Evolutionary conservation across 441 rosid genomes (phyloP), one percentile per base, ranked within the genome.

Genomic region (Hypseocharis bilobata): DNA sequence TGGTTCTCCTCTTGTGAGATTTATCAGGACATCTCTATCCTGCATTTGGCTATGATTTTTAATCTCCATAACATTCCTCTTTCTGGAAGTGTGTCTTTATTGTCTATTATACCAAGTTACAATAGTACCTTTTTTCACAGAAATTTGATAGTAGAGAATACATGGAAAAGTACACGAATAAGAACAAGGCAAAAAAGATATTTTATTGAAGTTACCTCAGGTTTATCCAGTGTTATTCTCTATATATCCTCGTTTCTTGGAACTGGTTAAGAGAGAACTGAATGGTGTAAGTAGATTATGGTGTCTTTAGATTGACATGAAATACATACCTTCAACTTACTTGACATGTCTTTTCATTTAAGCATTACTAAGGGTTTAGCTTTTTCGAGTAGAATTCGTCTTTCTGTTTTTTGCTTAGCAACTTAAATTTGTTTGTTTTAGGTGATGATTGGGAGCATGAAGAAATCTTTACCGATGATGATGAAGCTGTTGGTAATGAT

Each of bases 381-480:
- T 14, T 16, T 51, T 51, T 11, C 17, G 22, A n/a, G 25, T 51
- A 51, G 26, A 49, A 27, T 32, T 38, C 27, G 57, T 45, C 42
- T 11, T 4, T 44, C 30, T 27, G 13, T n/a, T 11, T 52, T 44
- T n/a, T n/a, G n/a, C n/a, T n/a, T 25, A 63, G 29, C 55, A 5
- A 34, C 47, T 25, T 51, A 40, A 4, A 28, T 69, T 75, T 64
- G n/a, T 68, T 72, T 62, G 57, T 66, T 42, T 25, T 74, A 91
- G 99, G 99, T 66, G 99, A 88, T 84, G 99, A 93, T 63, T 91
- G 99, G 96, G 99, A 93, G 83, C 99, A 91, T 70, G 99, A 93
- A 73, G 99, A 93, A 62, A 91, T 91, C 70, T 93, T 93, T 77
- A 91, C 96, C 0, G 99, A 93, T 81, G 97, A 93, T 82, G 99